Percentiles rank a stretch among this genome's conserved stretches.
phyloP scores from a whole-genome alignment of 768 basidiomycete species.

The Galerina marginata region DNA sequence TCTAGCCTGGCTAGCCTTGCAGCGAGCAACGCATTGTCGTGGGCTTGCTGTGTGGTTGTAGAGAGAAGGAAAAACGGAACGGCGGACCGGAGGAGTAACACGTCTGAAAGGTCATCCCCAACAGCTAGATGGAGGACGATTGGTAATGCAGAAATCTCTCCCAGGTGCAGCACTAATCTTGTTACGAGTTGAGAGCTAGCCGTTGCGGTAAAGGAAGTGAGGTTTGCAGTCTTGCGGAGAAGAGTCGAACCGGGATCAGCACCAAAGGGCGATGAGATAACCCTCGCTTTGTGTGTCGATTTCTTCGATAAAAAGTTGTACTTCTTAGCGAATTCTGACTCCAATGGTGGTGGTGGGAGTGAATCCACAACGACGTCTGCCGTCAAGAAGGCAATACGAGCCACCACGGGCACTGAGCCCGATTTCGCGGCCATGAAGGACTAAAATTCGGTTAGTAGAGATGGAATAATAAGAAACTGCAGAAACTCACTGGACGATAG shows the following conservation, averaged over 20 bases:
- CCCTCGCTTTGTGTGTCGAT: constrained; percentile 43
- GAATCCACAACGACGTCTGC: constrained; percentile 72
- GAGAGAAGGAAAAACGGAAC: constrained; percentile 87
- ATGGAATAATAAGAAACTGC: constrained; percentile 6
- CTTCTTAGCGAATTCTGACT: constrained; percentile 47
- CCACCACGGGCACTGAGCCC: constrained; percentile 47
- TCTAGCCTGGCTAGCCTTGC: constrained; percentile 76
- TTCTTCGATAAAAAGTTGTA: constrained; percentile 41
- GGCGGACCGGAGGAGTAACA: constrained; percentile 76
- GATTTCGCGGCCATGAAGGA: constrained; percentile 30
- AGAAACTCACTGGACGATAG: constrained; percentile 17
- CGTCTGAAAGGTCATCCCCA: constrained; percentile 70
- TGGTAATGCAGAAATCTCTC: constrained; percentile 66
- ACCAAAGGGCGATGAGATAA: constrained; percentile 62
- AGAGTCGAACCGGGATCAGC: constrained; percentile 69
- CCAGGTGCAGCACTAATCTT: constrained; percentile 69
- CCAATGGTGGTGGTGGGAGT: constrained; percentile 44
- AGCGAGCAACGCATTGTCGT: constrained; percentile 89
- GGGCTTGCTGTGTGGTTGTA: constrained; percentile 76
- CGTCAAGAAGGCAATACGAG: constrained; percentile 73
- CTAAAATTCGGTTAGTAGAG: background rate
- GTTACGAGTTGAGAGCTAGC: constrained; percentile 58
- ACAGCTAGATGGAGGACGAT: constrained; percentile 77
- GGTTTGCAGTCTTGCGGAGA: constrained; percentile 49
- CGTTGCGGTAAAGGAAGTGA: constrained; percentile 66